Evolutionary conservation across 2,329 filamentous ascomycete genomes (phyloP), one percentile per base, ranked within the genome.

Genomic region (Pseudocercospora vitis): DNA sequence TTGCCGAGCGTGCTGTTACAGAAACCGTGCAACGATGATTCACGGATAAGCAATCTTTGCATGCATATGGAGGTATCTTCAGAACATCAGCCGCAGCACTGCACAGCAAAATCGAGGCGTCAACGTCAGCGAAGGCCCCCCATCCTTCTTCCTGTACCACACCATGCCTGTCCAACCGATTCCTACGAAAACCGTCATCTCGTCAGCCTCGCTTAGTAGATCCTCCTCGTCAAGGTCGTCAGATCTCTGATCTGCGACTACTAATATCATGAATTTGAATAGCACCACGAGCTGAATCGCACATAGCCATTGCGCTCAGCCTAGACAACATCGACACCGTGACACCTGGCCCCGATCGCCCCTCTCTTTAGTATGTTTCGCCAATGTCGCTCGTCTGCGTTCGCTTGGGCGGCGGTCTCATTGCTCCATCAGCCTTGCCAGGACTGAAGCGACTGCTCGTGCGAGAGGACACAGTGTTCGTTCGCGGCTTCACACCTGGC

Each of bases 401-500:
- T 53, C 74, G 68, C 49, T 72, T 71, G 7, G 77, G 73, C 14
- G 75, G 76, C 24, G 75, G 73, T 74, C 78, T 79, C 60, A 57
- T 75, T 68, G 48, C 53, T 18, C 39, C 51, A 56, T 52, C 53
- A 11, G 50, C 57, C 35, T 42, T 54, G n/a, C 47, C 32, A 18
- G 55, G 51, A 29, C 50, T 52, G 48, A 55, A 56, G 9, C 29
- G 45, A 35, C 56, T 62, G 48, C 61, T 61, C 31, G 53, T 55
- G 35, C 59, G 26, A n/a, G 58, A 59, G 7, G 37, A 42, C 5
- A 52, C 45, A 1, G 52, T 57, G 29, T 47, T 60, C 16, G 53
- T 48, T 31, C 49, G 48, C 18, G 31, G 42, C 35, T 47, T 49
- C n/a, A 52, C 42, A 12, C 56, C 56, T 33, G 52, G 50, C 23